Percentiles rank a stretch among this genome's conserved stretches.
These are phyloP conservation scores for Hypomontagnella monticulosa DNA, from an alignment of 495 filamentous ascomycete genomes.

Conservation along the genomic window DNA sequence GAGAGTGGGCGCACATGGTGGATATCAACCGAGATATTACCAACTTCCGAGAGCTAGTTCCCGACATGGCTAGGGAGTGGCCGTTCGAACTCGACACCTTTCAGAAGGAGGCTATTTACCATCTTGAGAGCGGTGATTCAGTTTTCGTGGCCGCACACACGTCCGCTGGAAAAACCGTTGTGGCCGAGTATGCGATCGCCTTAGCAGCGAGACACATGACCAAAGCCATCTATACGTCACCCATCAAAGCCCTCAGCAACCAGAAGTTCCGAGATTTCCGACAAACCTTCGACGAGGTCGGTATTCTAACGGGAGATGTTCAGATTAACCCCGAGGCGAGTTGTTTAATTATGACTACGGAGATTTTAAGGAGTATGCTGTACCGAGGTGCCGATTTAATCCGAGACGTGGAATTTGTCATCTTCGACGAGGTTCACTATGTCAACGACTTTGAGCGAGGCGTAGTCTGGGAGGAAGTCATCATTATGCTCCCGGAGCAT, in stretches of 20 bases:
- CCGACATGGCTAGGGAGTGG: constrained; percentile 95
- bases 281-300: constrained; percentile 89
- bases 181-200: constrained; percentile 97
- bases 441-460: constrained; percentile 97
- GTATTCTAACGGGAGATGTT: constrained; percentile 96
- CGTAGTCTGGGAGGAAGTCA: constrained; percentile 99
- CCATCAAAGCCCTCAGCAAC: constrained; percentile 98
- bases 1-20: constrained; percentile 98
- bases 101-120: constrained; percentile 98
- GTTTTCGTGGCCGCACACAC: constrained; percentile 99
- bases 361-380: constrained; percentile 97
- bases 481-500: constrained; percentile 98
- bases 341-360: constrained; percentile 99
- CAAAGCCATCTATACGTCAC: constrained; percentile 98
- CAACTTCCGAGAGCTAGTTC: constrained; percentile 92
- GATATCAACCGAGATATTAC: constrained; percentile 89
- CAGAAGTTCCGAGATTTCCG: constrained; percentile 98
- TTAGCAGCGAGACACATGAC: constrained; percentile 97
- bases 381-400: constrained; percentile 97
- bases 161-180: constrained; percentile 97
- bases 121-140: constrained; percentile 94
- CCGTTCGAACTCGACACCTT: constrained; percentile 98
- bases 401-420: constrained; percentile 97
- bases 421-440: constrained; percentile 99
- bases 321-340: constrained; percentile 98